Evolutionary conservation across 202 grass and related monocot species (phyloP).

Genomic region (Zoysia matrella): DNA sequence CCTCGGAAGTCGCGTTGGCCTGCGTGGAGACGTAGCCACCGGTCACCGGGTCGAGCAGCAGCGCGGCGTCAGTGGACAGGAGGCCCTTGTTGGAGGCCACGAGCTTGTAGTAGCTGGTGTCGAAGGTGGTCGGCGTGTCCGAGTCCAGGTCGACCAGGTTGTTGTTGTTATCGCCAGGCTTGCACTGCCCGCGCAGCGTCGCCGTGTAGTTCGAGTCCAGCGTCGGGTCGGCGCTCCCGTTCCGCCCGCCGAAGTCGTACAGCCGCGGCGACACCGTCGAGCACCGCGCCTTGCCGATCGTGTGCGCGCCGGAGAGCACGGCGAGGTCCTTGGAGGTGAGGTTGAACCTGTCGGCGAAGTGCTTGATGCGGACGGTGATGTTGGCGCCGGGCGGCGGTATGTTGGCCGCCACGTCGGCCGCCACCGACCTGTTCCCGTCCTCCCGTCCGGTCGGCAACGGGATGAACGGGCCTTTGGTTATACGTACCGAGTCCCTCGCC

Average conservation of each 20-base stretch:
- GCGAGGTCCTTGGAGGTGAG: constrained; percentile 74
- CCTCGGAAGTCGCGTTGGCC: constrained; percentile 38
- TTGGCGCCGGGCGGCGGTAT: constrained; percentile 58
- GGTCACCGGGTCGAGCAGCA: constrained; percentile 58
- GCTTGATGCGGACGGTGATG: constrained; percentile 52
- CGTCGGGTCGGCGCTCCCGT: constrained; percentile 47
- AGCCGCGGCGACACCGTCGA: constrained; percentile 54
- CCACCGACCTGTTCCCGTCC: constrained; percentile 62
- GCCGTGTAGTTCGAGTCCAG: constrained; percentile 66
- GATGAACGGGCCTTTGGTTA: constrained; percentile 69
- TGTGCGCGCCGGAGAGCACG: constrained; percentile 87
- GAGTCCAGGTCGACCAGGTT: constrained; percentile 73
- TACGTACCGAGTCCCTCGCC: constrained; percentile 60
- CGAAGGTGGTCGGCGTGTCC: constrained; percentile 53
- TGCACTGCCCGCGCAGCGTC: constrained; percentile 54
- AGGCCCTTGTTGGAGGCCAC: constrained; percentile 56
- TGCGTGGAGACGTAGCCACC: constrained; percentile 60
- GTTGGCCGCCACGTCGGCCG: constrained; percentile 52
- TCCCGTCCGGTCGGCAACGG: constrained; percentile 37
- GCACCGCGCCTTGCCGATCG: constrained; percentile 75
- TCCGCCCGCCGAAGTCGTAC: constrained; percentile 63
- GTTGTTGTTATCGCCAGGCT: constrained; percentile 46
- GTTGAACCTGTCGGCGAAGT: constrained; percentile 63
- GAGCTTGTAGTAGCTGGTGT: constrained; percentile 63
- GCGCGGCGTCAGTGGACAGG: constrained; percentile 72